Base-by-base conservation (phyloP, 2,329 filamentous ascomycete genomes). In the Hypoxylon sp. region DNA sequence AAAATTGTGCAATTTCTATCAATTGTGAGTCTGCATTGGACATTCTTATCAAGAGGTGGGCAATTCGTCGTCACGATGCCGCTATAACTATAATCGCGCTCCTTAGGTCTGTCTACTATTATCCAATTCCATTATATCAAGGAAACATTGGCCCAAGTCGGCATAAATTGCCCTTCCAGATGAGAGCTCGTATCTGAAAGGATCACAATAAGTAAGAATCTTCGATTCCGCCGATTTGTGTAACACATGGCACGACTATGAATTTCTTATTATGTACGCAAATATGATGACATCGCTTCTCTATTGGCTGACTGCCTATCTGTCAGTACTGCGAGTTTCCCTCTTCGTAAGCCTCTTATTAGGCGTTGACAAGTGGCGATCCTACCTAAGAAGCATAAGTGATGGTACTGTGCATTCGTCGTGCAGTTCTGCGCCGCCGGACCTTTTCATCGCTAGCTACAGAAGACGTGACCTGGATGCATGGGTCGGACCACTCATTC, bases 201-300 rank as follows among this genome's bases (percentile, higher is more conserved):
- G 6, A 25, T 13, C 11, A 58, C 36, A 49, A 59, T 38, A 48
- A 52, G 9, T 19, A 28, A 52, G 30, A 61, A 23, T 50, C 21
- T 36, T 65, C 60, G 56, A 63, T 70, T 25, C 55, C 46, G 34
- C 53, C 61, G 59, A 63, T 61, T 70, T 70, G 68, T 68, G 65
- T 68, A 65, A 70, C 68, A 4, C 30, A 38, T 53, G 60, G 58
- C 59, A 61, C 25, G 34, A 59, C 38, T 60, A 59, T 68, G 56
- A 61, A 59, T 52, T 36, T 60, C 52, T 63, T 60, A 46, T 66
- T 65, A 19, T 36, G 58, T 50, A 52, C 60, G 55, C 56, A 63
- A 57, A 55, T 25, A 60, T 62, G 65, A 61, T 43, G 46, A 6
- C 19, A 25, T 62, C 49, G n/a, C 23, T 46, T 55, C 43, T 13